Evolutionary conservation across 2,329 filamentous ascomycete genomes (phyloP), one percentile per base, ranked within the genome.

Genomic region (Aspergillus viridinutans): DNA sequence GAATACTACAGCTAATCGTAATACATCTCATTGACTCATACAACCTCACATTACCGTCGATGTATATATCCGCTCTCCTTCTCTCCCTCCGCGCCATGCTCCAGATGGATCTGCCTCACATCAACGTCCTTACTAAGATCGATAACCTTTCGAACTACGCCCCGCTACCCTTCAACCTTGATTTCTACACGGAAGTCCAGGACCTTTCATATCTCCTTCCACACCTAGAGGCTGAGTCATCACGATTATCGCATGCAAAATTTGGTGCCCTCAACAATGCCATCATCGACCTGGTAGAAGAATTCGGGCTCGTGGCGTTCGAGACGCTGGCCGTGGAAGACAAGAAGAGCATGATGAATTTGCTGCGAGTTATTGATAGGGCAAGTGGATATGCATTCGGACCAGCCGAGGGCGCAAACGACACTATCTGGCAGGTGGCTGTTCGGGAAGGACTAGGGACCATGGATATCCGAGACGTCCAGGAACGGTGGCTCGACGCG

Each of bases 61-160:
- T 97, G 59, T 99, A 97, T 75, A 89, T 99, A 58, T 96, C 93
- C 64, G 94, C 95, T 66, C 83, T 99, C 56, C 87, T 99, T 56
- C 86, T 99, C 25, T 93, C 92, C 55, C 85, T 99, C 62, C 89
- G 94, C 63, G 92, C 91, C 66, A 99, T 99, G 93, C 86, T 99
- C 53, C 94, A 97, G 76, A 93, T 99, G 84, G 94, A 97, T 70
- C 89, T 97, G 60, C 92, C 94, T 0, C 91, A 97, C 70, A 81
- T 99, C 64, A 99, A 99, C 69, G 90, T 99, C 60, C 83, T 99
- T 26, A 97, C 92, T 57, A 99, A 99, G 77, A 96, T 99, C 76
- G 94, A 99, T 76, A 97, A 97, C 70, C 81, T 99, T 54, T 80
- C 87, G 38, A 85, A 88, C 53, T 97, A 96, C 69, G 88, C 90